Percentiles rank a stretch among this genome's conserved stretches.
Conservation (phyloP, 257 asterid species). For the Schizonepeta tenuifolia region DNA sequence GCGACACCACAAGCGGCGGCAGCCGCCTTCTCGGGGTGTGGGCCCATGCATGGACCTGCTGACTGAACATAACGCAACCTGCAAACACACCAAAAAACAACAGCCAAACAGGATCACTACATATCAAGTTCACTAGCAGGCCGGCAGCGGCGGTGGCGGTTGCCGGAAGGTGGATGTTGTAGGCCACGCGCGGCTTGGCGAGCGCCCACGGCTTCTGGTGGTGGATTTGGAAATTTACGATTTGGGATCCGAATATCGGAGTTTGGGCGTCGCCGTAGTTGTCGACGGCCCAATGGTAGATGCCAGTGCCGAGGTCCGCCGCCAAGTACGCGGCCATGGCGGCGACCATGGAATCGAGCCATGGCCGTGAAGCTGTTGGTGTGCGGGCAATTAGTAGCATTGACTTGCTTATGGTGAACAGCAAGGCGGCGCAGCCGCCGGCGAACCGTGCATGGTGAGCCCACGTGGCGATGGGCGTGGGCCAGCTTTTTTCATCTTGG, state of each 20-base stretch:
- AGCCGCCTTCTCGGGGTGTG: constrained; percentile 68
- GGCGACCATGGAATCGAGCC: constrained; percentile 14
- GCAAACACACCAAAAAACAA: constrained; percentile 36
- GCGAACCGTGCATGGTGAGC: constrained; percentile 42
- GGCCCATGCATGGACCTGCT: constrained; percentile 85
- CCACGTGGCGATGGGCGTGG: constrained; percentile 35
- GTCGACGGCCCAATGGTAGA: constrained; percentile 46
- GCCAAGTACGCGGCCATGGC: not conserved
- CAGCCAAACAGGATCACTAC: constrained; percentile 18
- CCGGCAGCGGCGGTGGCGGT: constrained; percentile 14
- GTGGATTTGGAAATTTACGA: constrained; percentile 31
- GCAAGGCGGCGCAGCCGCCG: constrained; percentile 42
- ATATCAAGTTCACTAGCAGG: constrained; percentile 2
- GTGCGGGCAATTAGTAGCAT: not conserved
- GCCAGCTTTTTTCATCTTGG: constrained; percentile 20
- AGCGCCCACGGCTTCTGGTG: constrained; percentile 26
- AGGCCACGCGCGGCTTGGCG: constrained; percentile 32
- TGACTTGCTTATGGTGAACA: constrained; percentile 37
- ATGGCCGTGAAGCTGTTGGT: not conserved
- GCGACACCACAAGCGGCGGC: constrained; percentile 58
- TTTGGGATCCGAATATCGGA: constrained; percentile 36
- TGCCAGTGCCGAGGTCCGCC: constrained; percentile 34
- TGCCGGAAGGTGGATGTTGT: constrained; percentile 37
- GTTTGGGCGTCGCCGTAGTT: constrained; percentile 38
- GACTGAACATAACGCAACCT: constrained; percentile 54